Percentiles rank a stretch among this genome's conserved stretches.
Conservation (phyloP, 768 basidiomycete genomes). For the Leccinellum albellum region DNA sequence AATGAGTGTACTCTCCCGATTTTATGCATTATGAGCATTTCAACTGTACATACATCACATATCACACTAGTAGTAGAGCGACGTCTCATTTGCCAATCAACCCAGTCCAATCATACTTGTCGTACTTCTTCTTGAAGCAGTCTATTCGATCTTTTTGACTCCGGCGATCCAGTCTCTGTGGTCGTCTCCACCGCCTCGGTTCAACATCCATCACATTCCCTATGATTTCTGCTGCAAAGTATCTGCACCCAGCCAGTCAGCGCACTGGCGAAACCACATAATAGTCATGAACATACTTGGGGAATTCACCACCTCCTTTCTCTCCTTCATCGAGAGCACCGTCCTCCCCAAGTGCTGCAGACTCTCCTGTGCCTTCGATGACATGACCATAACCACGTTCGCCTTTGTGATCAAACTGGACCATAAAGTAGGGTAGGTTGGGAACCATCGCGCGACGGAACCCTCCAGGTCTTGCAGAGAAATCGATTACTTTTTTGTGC, state of each 20-base stretch:
- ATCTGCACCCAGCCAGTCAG: slow-evolving; percentile 45
- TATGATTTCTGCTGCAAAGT: slow-evolving; percentile 93
- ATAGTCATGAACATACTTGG: slow-evolving; percentile 49
- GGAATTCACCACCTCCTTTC: slow-evolving; percentile 89
- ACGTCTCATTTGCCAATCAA: slow-evolving; percentile 57
- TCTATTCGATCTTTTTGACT: slow-evolving; percentile 68
- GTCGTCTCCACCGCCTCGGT: slow-evolving; percentile 80
- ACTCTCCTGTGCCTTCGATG: slow-evolving; percentile 84
- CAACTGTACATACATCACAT: too few species aligned
- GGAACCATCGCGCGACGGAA: slow-evolving; percentile 95
- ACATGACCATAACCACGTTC: slow-evolving; percentile 98
- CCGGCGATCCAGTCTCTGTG: slow-evolving; percentile 66
- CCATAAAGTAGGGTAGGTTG: slow-evolving; percentile 98
- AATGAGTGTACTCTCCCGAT: too few species aligned
- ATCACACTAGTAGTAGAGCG: too few species aligned
- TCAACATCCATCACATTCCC: slow-evolving; percentile 88
- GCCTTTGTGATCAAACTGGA: slow-evolving; percentile 96
- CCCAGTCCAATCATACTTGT: slow-evolving; percentile 76
- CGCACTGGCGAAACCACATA: not conserved
- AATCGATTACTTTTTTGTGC: slow-evolving; percentile 96
- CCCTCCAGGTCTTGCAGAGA: slow-evolving; percentile 83
- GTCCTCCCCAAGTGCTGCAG: slow-evolving; percentile 54
- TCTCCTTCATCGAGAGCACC: slow-evolving; percentile 78
- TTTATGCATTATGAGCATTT: too few species aligned
- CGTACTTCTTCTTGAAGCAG: slow-evolving; percentile 71